These are phyloP conservation scores for Synchytrium microbalum DNA, from an alignment of 371 early-diverging fungal species.

Conservation along the genomic window DNA sequence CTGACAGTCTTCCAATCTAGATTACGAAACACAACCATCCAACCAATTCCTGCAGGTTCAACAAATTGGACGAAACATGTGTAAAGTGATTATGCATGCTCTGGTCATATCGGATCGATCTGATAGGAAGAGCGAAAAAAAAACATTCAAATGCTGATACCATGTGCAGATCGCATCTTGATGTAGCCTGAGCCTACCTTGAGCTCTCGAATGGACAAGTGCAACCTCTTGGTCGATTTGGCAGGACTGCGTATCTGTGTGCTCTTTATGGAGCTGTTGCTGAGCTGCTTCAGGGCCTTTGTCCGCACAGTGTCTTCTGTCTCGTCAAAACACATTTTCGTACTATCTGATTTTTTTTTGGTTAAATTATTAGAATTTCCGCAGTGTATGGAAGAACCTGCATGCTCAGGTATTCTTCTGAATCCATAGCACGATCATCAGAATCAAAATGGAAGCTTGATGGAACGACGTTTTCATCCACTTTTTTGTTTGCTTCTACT, in stretches of 20 bases:
- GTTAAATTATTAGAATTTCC: constrained; percentile 1
- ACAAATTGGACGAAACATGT: constrained; percentile 56
- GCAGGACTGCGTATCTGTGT: constrained; percentile 70
- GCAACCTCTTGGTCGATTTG: constrained; percentile 80
- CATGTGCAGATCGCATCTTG: too few relatives aligned
- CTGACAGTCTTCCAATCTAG: too few relatives aligned
- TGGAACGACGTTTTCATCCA: constrained; percentile 30
- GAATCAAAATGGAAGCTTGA: constrained; percentile 30
- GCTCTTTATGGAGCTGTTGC: constrained; percentile 84
- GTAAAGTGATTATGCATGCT: constrained; percentile 60
- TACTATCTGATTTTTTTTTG: too few relatives aligned
- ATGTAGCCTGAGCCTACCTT: constrained; percentile 55
- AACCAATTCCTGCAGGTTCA: constrained; percentile 50
- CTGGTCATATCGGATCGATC: constrained; percentile 49
- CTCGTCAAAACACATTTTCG: too few relatives aligned
- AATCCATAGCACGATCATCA: constrained; percentile 33
- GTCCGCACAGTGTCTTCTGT: too few relatives aligned
- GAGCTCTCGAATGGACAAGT: constrained; percentile 58
- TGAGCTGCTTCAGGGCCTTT: constrained; percentile 87
- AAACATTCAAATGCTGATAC: too few relatives aligned
- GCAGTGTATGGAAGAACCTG: constrained; percentile 88
- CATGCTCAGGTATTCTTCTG: constrained; percentile 47
- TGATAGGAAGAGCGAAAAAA: constrained; percentile 35
- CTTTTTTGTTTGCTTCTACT: constrained; percentile 42
- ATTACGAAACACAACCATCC: constrained; percentile 38